Base-by-base conservation (phyloP, 768 basidiomycete genomes). In the Hirschioporus abietinus region DNA sequence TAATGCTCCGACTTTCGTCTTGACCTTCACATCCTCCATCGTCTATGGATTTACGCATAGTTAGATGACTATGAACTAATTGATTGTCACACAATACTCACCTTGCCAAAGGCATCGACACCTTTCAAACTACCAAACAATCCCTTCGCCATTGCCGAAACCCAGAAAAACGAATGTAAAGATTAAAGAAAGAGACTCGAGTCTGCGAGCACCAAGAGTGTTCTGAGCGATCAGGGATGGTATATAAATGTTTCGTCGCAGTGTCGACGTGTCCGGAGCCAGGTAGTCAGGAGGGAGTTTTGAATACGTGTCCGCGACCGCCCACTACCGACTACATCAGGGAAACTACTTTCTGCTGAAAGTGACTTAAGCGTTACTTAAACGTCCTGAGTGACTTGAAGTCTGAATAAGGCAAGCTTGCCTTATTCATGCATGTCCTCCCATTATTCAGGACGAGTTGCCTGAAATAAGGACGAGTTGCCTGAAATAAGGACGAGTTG, bases 41-140 rank as follows among this genome's bases (percentile, higher is more conserved):
- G 97, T 99, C 96, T 99, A 72, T 35, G 61, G 60, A 10, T 2
- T 20, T 20, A 5, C 42, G 64, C 25, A 60, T 1, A 20, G 66
- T 62, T 65, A 30, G 52, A 35, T 36, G 18, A 27, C 27, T 17
- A 25, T 52, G 3, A 35, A 26, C 35, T 26, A 17, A 35, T 57
- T 34, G 35, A 34, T 35, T 42, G 30, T 35, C 7, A 63, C 10
- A 63, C 15, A 24, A 18, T 15, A 71, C 83, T 71, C 73, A 96
- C 96, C 90, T 99, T 99, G 69, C 97, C 97, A 83, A 99, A 99
- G 78, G 97, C 97, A 82, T 99, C 97, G 65, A 99, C 85, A 75
- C 95, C 93, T 76, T 92, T 95, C 72, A 99, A 83, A 71, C 82
- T 84, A 63, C 83, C 84, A 73, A 93, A 83, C 71, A 93, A 78